Conservation (phyloP, 2,329 filamentous ascomycete genomes). For the Lanzia echinophila region DNA sequence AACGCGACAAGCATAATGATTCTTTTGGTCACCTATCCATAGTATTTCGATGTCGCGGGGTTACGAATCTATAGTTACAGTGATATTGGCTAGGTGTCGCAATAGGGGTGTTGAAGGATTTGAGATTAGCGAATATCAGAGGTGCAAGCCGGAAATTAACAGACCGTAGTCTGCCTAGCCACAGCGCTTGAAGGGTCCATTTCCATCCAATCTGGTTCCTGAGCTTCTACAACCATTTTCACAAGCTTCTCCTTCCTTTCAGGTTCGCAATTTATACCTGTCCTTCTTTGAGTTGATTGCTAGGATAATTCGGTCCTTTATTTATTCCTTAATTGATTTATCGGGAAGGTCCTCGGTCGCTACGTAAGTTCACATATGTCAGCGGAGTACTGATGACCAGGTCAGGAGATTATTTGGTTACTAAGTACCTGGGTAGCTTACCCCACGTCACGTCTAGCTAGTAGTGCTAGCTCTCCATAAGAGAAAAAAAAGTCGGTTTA, state of each 20-base stretch:
- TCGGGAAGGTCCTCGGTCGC: background rate
- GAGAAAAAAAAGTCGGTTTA: too few relatives aligned
- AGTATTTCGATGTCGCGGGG: too few relatives aligned
- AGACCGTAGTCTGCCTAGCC: background rate
- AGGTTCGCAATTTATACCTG: background rate
- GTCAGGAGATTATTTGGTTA: constrained; percentile 1
- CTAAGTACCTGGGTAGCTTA: background rate
- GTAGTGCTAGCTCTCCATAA: background rate
- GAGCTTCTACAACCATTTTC: background rate
- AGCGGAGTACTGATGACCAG: background rate
- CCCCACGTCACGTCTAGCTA: background rate
- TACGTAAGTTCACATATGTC: background rate
- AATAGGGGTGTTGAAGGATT: background rate
- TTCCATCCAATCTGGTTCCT: background rate
- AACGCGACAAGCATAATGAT: too few relatives aligned
- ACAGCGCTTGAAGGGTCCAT: background rate
- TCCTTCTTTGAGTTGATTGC: background rate
- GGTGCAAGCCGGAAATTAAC: background rate
- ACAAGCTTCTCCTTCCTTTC: background rate
- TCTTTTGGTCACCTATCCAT: too few relatives aligned
- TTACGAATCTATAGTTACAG: too few relatives aligned
- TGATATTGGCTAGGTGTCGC: too few relatives aligned
- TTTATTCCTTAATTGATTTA: background rate
- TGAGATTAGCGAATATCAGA: background rate
- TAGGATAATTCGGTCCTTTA: background rate